phyloP scores from a whole-genome alignment of 345 rosid genomes.

The Bruguiera parviflora region DNA sequence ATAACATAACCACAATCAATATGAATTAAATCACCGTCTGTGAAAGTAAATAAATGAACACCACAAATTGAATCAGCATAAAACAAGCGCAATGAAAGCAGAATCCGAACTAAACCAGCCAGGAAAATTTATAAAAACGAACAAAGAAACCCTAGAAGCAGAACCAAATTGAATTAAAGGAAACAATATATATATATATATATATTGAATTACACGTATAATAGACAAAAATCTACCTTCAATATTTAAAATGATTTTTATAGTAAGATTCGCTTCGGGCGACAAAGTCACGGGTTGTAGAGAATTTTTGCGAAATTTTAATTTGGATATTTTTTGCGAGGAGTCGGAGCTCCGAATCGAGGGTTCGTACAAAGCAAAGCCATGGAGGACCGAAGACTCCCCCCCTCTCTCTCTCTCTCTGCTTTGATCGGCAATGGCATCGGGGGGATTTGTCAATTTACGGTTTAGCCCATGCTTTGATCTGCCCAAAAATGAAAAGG shows the following conservation, averaged over 20 bases:
- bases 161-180: constrained; percentile 31
- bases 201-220: not conserved
- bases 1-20: constrained; percentile 19
- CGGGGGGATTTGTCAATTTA: constrained; percentile 29
- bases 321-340: constrained; percentile 20
- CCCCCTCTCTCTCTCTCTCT: constrained; percentile 20
- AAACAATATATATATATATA: too few species aligned
- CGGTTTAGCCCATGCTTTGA: constrained; percentile 38
- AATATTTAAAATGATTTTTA: too few species aligned
- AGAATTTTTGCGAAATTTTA: constrained; percentile 17
- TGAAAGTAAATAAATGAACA: constrained; percentile 15
- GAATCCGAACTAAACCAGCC: constrained; percentile 19
- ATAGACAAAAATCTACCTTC: too few species aligned
- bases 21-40: constrained; percentile 8
- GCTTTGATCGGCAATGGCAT: constrained; percentile 85
- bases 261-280: too few species aligned
- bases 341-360: constrained; percentile 42
- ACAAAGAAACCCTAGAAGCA: constrained; percentile 32
- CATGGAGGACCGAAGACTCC: constrained; percentile 24
- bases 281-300: constrained; percentile 12
- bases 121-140: not conserved
- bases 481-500: not conserved
- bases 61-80: constrained; percentile 33
- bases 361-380: constrained; percentile 28
- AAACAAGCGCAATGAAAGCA: constrained; percentile 26